Base-by-base conservation (phyloP, 495 filamentous ascomycete species). In the Daldinia loculata region DNA sequence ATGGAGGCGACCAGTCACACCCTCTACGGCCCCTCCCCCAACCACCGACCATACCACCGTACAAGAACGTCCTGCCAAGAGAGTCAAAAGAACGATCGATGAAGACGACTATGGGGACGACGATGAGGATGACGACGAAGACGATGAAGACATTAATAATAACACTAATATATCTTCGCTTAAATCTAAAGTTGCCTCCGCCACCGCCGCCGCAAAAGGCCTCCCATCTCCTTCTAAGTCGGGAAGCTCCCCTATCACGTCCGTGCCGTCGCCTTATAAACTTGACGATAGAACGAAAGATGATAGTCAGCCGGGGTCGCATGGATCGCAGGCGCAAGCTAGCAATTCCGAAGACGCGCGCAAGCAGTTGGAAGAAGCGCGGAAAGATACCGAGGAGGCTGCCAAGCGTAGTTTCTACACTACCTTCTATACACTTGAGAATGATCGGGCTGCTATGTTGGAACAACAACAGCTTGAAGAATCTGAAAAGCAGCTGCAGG, bases 381-480 rank as follows among this genome's bases (percentile, higher is more conserved):
- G 95, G 79, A 97, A 91, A 76, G 94, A 92, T 24, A 93, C 92
- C 17, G 94, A 97, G 77, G 93, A 97, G 73, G 91, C 92, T 52
- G 95, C 91, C 24, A 93, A 91, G 82, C 85, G 89, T 64, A 95
- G 91, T 81, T 97, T 97, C 77, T 88, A 96, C 77, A 96, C 93
- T 3, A 78, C 95, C 45, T 96, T 98, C 78, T 95, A 97, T 78
- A 98, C 96, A 2, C 82, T 98, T 30, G 95, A 99, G 78, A 94
- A 93, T 76, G 95, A 99, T 78, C 87, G 91, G 29, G 92, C 94
- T 75, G 94, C 95, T 43, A 98, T 98, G 96, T 78, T 97, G 67
- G 95, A 99, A 77, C 96, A 99, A 79, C 93, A 98, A 80, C 93
- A 93, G 76, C 86, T 99, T 48, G 96, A 98, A 69, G 95, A 98